Evolutionary conservation across 2,329 filamentous ascomycete species (phyloP).

Genomic region (Albifimbria verrucaria): DNA sequence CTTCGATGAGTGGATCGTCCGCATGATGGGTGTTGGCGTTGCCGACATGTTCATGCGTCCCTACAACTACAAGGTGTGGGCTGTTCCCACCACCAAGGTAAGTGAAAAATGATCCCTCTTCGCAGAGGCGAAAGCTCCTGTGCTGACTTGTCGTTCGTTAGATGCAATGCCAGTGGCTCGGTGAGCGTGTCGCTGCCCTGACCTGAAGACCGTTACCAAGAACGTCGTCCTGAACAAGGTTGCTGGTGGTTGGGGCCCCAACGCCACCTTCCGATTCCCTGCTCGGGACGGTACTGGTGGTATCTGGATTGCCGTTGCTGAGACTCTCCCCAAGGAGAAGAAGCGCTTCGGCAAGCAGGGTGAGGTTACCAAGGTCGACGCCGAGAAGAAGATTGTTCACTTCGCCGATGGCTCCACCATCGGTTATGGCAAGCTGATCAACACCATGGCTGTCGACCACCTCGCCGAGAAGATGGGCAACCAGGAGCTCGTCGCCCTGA

Average conservation of each 20-base stretch:
- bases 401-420: constrained; percentile 83
- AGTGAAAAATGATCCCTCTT: too few relatives aligned
- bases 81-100: constrained; percentile 95
- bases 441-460: constrained; percentile 92
- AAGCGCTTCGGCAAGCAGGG: constrained; percentile 84
- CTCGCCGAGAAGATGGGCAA: constrained; percentile 86
- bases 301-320: constrained; percentile 97
- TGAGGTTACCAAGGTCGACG: constrained; percentile 82
- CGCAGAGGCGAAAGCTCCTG: too few relatives aligned
- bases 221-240: constrained; percentile 97
- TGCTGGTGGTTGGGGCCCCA: constrained; percentile 96
- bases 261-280: constrained; percentile 97
- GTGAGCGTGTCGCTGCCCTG: constrained; percentile 97
- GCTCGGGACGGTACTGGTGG: constrained; percentile 92
- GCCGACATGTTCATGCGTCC: constrained; percentile 98
- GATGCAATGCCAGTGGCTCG: constrained; percentile 99
- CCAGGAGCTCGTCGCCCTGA: constrained; percentile 75
- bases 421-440: constrained; percentile 88
- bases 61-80: constrained; percentile 99
- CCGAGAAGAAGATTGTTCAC: constrained; percentile 76
- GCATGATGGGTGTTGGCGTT: constrained; percentile 84
- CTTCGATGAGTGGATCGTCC: constrained; percentile 98
- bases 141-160: too few relatives aligned
- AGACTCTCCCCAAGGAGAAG: constrained; percentile 90
- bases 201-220: constrained; percentile 88